Evolutionary conservation across 164 flowering plant species (phyloP).

Genomic region (Chloranthus sessilifolius): DNA sequence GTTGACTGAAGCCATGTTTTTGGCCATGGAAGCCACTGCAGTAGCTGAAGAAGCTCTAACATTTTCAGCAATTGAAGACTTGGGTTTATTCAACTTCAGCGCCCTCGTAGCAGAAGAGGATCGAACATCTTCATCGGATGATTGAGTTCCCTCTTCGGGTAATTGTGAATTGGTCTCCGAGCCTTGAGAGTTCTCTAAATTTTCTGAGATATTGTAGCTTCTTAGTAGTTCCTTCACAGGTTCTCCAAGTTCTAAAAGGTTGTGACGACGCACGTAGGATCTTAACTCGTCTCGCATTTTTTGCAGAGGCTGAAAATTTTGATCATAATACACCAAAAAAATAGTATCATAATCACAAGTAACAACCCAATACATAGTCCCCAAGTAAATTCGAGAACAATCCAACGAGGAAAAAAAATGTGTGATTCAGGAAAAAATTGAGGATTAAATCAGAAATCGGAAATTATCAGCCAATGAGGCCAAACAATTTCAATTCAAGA

Average conservation of each 20-base stretch:
- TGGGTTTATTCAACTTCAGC: slow-evolving; percentile 55
- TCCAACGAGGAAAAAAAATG: no score
- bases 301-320: slow-evolving; percentile 53
- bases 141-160: no score
- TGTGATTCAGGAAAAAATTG: no score
- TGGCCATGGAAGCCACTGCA: slow-evolving; percentile 22
- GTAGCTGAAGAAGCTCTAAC: slow-evolving; percentile 25
- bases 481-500: no score
- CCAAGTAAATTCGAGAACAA: no score
- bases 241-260: slow-evolving; percentile 54
- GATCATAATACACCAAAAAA: background rate
- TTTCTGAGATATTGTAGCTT: slow-evolving; percentile 44
- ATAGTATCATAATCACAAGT: background rate
- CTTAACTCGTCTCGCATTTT: slow-evolving; percentile 67
- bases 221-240: slow-evolving; percentile 50
- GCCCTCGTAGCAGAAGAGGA: slow-evolving; percentile 35
- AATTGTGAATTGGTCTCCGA: slow-evolving; percentile 55
- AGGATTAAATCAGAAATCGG: no score
- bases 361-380: no score
- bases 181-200: slow-evolving; percentile 44
- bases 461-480: no score
- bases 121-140: slow-evolving; percentile 59
- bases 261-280: slow-evolving; percentile 51
- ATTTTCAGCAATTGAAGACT: slow-evolving; percentile 38
- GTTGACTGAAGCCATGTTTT: slow-evolving; percentile 24